Percentiles rank a stretch among this genome's conserved stretches.
These are phyloP conservation scores for Neostapfia colusana DNA, from an alignment of 176 grass and related monocot genomes.

Conservation along the genomic window DNA sequence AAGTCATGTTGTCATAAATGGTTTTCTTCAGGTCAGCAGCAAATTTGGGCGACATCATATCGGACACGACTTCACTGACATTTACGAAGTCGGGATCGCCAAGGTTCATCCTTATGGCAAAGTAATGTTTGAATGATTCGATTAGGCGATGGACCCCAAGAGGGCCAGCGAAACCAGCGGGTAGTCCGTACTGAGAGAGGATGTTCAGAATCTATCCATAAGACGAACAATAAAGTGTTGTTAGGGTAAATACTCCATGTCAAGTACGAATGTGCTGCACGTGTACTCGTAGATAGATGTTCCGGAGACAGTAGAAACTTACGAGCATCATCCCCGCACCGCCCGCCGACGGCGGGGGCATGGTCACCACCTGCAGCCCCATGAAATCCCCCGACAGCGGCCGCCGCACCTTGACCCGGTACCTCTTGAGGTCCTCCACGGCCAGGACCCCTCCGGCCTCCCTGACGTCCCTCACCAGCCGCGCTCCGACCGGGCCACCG, in stretches of 20 bases:
- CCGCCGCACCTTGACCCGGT: slow-evolving; percentile 60
- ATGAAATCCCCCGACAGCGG: slow-evolving; percentile 51
- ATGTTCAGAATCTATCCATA: slow-evolving; percentile 79
- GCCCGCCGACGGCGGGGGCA: slow-evolving; percentile 88
- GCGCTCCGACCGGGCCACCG: slow-evolving; percentile 44
- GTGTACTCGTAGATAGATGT: background rate
- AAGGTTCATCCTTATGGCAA: slow-evolving; percentile 71
- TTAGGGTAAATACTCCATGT: background rate
- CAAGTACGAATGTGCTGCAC: background rate
- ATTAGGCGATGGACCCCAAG: slow-evolving; percentile 82
- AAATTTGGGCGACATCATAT: slow-evolving; percentile 82
- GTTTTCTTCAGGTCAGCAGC: slow-evolving; percentile 87
- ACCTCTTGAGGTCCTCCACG: slow-evolving; percentile 62
- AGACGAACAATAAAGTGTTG: background rate
- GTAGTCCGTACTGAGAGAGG: slow-evolving; percentile 78
- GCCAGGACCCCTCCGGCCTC: slow-evolving; percentile 68
- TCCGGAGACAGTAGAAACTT: slow-evolving; percentile 18
- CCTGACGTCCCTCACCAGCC: slow-evolving; percentile 56
- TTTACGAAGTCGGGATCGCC: slow-evolving; percentile 86
- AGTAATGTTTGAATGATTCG: slow-evolving; percentile 78
- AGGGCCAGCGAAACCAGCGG: slow-evolving; percentile 62
- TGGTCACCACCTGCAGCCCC: slow-evolving; percentile 64
- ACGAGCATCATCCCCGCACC: slow-evolving; percentile 86
- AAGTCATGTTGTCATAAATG: slow-evolving; percentile 81
- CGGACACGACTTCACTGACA: slow-evolving; percentile 52